Conservation (phyloP, 345 rosid genomes). For the Aegle marmelos region DNA sequence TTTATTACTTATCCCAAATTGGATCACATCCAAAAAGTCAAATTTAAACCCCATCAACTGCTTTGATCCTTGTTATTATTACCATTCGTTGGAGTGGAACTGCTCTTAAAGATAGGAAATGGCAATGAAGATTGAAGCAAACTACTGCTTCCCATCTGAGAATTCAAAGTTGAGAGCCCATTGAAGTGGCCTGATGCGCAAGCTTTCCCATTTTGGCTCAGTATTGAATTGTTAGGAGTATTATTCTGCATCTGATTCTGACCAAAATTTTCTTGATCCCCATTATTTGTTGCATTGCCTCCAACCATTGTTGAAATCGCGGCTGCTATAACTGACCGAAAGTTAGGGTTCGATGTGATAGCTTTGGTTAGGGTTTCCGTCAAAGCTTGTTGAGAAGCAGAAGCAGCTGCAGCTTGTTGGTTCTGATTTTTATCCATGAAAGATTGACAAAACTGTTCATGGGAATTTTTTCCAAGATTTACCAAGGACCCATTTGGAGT, state of each 20-base stretch:
- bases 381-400: constrained; percentile 40
- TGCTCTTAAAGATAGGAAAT: constrained; percentile 43
- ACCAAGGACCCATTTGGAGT: constrained; percentile 21
- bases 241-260: constrained; percentile 16
- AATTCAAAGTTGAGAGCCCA: constrained; percentile 40
- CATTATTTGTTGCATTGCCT: constrained; percentile 22
- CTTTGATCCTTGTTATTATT: constrained; percentile 36
- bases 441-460: constrained; percentile 23
- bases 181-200: constrained; percentile 47
- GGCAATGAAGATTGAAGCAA: constrained; percentile 35
- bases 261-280: constrained; percentile 4
- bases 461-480: constrained; percentile 32
- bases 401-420: constrained; percentile 2
- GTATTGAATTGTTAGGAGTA: constrained; percentile 5
- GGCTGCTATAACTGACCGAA: constrained; percentile 61
- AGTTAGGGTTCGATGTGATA: constrained; percentile 63
- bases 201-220: constrained; percentile 34
- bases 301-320: constrained; percentile 75
- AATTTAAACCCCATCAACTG: constrained; percentile 21
- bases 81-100: constrained; percentile 23
- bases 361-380: constrained; percentile 67
- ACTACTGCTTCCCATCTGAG: constrained; percentile 21
- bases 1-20: background rate
- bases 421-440: constrained; percentile 17
- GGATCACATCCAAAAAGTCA: background rate